These are phyloP conservation scores for Thozetella sp. DNA, from an alignment of 495 filamentous ascomycete species.

Conservation along the genomic window DNA sequence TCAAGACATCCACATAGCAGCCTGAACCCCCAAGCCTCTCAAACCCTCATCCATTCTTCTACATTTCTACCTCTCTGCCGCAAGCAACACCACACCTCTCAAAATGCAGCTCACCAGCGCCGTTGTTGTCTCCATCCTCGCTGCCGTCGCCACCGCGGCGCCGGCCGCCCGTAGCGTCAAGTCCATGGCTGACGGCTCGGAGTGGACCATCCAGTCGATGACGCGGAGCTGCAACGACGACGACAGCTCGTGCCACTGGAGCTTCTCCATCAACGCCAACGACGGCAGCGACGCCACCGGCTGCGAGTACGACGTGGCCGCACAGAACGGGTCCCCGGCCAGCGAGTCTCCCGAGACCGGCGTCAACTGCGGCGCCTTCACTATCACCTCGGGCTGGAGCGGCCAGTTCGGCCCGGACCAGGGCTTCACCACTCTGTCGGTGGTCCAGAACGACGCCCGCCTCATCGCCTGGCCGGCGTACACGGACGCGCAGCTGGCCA, in stretches of 20 bases:
- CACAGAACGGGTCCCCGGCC: slow-evolving; percentile 28
- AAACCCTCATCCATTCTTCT: background rate
- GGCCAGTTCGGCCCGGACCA: slow-evolving; percentile 48
- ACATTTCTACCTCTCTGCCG: background rate
- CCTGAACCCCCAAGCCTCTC: background rate
- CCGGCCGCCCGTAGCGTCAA: slow-evolving; percentile 18
- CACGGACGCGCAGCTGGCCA: slow-evolving; percentile 38
- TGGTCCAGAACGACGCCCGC: slow-evolving; percentile 34
- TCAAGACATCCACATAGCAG: background rate
- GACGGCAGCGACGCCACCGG: slow-evolving; percentile 17
- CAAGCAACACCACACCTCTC: slow-evolving; percentile 7
- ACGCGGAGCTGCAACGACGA: slow-evolving; percentile 40
- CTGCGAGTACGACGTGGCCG: slow-evolving; percentile 30
- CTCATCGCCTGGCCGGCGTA: slow-evolving; percentile 47
- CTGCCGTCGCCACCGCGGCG: slow-evolving; percentile 35
- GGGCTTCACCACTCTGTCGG: slow-evolving; percentile 53
- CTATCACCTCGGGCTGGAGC: slow-evolving; percentile 50
- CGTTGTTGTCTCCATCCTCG: slow-evolving; percentile 31
- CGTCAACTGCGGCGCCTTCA: slow-evolving; percentile 39
- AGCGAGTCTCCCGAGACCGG: slow-evolving; percentile 36
- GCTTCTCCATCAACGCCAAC: slow-evolving; percentile 43
- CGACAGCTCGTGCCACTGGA: slow-evolving; percentile 44
- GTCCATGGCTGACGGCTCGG: slow-evolving; percentile 33
- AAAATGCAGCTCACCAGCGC: slow-evolving; percentile 47
- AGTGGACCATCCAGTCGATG: slow-evolving; percentile 46